A percentile compares a stretch with the other conserved stretches of the same genome.
phyloP scores from a whole-genome alignment of 495 filamentous ascomycete genomes.

The Podospora fimiseda region DNA sequence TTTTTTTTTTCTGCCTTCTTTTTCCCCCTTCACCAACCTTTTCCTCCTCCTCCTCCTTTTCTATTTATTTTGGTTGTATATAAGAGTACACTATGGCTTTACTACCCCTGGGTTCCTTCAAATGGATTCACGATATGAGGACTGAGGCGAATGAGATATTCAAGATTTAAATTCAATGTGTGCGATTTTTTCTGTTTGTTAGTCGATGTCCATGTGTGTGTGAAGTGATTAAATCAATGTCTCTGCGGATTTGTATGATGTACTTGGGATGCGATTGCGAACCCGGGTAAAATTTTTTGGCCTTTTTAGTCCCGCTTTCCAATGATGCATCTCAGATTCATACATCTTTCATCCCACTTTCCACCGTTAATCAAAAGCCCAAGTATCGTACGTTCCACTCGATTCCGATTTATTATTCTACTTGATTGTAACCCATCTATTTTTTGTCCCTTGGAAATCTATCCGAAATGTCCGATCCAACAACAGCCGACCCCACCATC shows the following conservation, averaged over 20 bases:
- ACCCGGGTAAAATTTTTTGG: neutral
- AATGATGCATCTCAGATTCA: conserved; percentile 6
- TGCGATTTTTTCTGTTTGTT: neutral
- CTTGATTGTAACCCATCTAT: neutral
- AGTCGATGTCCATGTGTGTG: too few species aligned
- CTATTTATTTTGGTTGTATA: conserved; percentile 16
- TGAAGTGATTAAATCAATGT: too few species aligned
- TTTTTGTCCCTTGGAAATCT: neutral
- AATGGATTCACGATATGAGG: conserved; percentile 28
- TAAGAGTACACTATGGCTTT: conserved; percentile 17
- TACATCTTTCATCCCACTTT: neutral
- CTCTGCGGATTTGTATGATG: neutral
- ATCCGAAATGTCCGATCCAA: conserved; percentile 29
- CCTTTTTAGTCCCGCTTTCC: neutral
- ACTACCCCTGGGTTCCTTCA: conserved; percentile 9
- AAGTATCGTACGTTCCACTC: neutral
- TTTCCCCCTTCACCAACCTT: conserved; percentile 15
- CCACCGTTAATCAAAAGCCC: neutral
- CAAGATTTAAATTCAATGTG: conserved; percentile 10
- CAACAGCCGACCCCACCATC: conserved; percentile 10
- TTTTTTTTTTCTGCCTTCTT: conserved; percentile 2
- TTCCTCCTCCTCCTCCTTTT: conserved; percentile 6
- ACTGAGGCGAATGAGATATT: conserved; percentile 24
- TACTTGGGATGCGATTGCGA: neutral
- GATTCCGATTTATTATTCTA: too few species aligned